Evolutionary conservation across 495 filamentous ascomycete genomes (phyloP).

Genomic region (Hypoxylon crocopeplum): DNA sequence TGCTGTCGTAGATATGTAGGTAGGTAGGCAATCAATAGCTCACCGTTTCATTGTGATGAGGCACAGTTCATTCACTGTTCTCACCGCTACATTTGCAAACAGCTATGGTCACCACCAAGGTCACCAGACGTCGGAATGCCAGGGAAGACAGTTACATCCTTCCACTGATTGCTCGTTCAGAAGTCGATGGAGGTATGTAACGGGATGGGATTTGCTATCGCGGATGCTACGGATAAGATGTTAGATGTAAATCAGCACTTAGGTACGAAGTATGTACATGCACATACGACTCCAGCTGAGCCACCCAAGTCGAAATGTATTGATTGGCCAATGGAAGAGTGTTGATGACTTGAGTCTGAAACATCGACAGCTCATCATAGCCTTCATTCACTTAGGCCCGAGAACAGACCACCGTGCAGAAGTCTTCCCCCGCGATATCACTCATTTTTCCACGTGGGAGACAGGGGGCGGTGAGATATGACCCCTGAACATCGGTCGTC

Average conservation of each 20-base stretch:
- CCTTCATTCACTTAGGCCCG: conserved; percentile 16
- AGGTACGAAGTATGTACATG: background rate
- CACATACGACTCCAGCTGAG: conserved; percentile 17
- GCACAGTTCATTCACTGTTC: conserved; percentile 18
- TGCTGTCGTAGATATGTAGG: background rate
- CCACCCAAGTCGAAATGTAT: background rate
- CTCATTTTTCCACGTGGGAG: conserved; percentile 33
- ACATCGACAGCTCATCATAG: conserved; percentile 31
- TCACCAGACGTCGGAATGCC: conserved; percentile 19
- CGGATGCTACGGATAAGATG: conserved; percentile 27
- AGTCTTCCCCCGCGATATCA: conserved; percentile 39
- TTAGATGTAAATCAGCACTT: background rate
- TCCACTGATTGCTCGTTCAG: background rate
- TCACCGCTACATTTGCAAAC: conserved; percentile 31
- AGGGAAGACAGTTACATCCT: conserved; percentile 1
- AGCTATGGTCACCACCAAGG: background rate
- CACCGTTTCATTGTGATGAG: conserved; percentile 10
- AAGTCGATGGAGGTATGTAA: background rate
- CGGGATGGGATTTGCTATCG: conserved; percentile 11
- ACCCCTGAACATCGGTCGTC: conserved; percentile 30
- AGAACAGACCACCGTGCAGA: conserved; percentile 39
- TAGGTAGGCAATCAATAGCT: conserved; percentile 9
- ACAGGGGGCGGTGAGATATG: conserved; percentile 29
- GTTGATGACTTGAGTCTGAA: conserved; percentile 26
- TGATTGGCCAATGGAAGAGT: conserved; percentile 26